These are phyloP conservation scores for Pichia californica DNA, from an alignment of 805 yeast genomes.

Conservation along the genomic window DNA sequence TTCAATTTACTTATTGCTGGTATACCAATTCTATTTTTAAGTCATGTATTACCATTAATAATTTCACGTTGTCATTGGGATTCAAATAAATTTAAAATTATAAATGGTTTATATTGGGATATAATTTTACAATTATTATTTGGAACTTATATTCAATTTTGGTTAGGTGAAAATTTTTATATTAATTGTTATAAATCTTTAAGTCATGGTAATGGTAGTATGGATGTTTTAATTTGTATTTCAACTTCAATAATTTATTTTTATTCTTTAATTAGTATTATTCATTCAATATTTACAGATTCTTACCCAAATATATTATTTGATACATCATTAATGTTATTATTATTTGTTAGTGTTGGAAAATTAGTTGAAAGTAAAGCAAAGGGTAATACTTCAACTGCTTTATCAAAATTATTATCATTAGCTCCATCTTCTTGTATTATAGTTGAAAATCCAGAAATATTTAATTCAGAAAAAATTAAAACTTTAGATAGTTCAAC, in stretches of 20 bases:
- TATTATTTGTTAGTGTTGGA: slow-evolving; percentile 80
- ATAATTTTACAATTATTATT: slow-evolving; percentile 54
- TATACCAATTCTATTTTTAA: slow-evolving; percentile 49
- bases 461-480: slow-evolving; percentile 4
- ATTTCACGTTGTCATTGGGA: slow-evolving; percentile 17
- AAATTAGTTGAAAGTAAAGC: slow-evolving; percentile 89
- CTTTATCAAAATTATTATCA: slow-evolving; percentile 73
- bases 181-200: slow-evolving; percentile 59
- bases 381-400: slow-evolving; percentile 87
- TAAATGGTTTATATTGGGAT: slow-evolving; percentile 58
- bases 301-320: slow-evolving; percentile 66
- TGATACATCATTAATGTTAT: slow-evolving; percentile 82
- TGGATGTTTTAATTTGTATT: slow-evolving; percentile 85
- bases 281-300: slow-evolving; percentile 35
- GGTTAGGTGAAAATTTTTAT: slow-evolving; percentile 64
- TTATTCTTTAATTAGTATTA: slow-evolving; percentile 64
- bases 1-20: slow-evolving; percentile 50
- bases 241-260: slow-evolving; percentile 75
- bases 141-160: slow-evolving; percentile 55
- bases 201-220: slow-evolving; percentile 67
- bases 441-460: slow-evolving; percentile 42
- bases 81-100: slow-evolving; percentile 16
- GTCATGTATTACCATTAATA: slow-evolving; percentile 42
- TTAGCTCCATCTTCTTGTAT: slow-evolving; percentile 74
- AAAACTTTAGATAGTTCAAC: slow-evolving; percentile 11